Evolutionary conservation across 2,329 filamentous ascomycete species (phyloP).

Genomic region (Nigrospora sphaerica): DNA sequence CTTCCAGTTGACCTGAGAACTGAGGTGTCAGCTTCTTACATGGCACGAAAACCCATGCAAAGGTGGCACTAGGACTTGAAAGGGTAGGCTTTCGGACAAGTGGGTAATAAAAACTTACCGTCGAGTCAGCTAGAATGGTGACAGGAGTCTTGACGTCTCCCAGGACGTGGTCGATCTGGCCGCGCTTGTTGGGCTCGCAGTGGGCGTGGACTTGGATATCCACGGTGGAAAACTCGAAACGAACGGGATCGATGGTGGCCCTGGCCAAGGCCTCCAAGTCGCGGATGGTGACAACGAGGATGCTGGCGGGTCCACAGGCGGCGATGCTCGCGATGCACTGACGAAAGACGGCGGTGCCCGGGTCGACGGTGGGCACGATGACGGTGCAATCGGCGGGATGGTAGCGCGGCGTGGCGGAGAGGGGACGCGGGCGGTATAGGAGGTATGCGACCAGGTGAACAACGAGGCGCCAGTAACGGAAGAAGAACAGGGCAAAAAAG

Average conservation of each 20-base stretch:
- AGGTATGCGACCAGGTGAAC: conserved; percentile 33
- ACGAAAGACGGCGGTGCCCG: conserved; percentile 29
- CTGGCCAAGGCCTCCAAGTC: conserved; percentile 13
- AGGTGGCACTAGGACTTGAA: no score
- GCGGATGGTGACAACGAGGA: conserved; percentile 37
- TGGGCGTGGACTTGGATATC: conserved; percentile 23
- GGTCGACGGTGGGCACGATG: conserved; percentile 44
- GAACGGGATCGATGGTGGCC: conserved; percentile 5
- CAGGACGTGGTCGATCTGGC: conserved; percentile 36
- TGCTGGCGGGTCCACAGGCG: conserved; percentile 24
- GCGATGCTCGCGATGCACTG: conserved; percentile 33
- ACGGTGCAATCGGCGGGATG: conserved; percentile 33
- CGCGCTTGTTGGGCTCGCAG: conserved; percentile 36
- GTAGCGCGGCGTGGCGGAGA: conserved; percentile 14
- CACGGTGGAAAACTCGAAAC: conserved; percentile 7
- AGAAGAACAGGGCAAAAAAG: conserved; percentile 24
- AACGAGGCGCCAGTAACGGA: conserved; percentile 38
- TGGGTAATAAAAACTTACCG: conserved; percentile 41
- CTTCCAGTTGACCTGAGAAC: neutral
- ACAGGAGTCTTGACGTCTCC: conserved; percentile 26
- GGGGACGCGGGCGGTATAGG: conserved; percentile 27
- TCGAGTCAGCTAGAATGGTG: conserved; percentile 42
- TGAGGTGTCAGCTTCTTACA: no score
- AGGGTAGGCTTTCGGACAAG: conserved; percentile 26
- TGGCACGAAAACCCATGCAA: no score